Conservation (phyloP, 768 basidiomycete species). For the Hysterangium stoloniferum region DNA sequence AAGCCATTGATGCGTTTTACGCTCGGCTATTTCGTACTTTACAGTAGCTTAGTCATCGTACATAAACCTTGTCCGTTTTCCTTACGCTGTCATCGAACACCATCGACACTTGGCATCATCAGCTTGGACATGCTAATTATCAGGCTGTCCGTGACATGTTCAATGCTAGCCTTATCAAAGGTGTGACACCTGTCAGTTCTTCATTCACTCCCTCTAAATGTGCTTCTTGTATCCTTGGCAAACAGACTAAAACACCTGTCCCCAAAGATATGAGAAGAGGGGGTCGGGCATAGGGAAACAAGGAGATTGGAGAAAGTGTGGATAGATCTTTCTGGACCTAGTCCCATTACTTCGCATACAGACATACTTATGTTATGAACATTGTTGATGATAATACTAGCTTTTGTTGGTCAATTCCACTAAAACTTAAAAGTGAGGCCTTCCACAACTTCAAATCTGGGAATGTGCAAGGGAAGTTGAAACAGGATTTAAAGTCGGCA, state of each 20-base stretch:
- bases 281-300: conserved; percentile 21
- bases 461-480: too few species aligned
- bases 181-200: conserved; percentile 21
- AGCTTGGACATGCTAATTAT: conserved; percentile 19
- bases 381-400: conserved; percentile 11
- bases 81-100: too few species aligned
- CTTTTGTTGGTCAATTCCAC: conserved; percentile 9
- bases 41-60: too few species aligned
- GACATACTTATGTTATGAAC: conserved; percentile 10
- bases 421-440: not conserved
- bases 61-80: too few species aligned
- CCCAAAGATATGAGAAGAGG: conserved; percentile 18
- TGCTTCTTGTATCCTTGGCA: conserved; percentile 30
- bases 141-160: conserved; percentile 14
- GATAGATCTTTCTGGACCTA: too few species aligned
- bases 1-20: too few species aligned
- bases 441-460: not conserved
- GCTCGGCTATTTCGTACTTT: too few species aligned
- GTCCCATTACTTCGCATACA: conserved; percentile 12
- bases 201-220: conserved; percentile 22
- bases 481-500: not conserved
- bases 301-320: too few species aligned
- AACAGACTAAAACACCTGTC: too few species aligned
- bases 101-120: conserved; percentile 21
- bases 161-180: conserved; percentile 12